Evolutionary conservation across 1,284 basidiomycete species (phyloP).

Genomic region (Ustilago lituana): DNA sequence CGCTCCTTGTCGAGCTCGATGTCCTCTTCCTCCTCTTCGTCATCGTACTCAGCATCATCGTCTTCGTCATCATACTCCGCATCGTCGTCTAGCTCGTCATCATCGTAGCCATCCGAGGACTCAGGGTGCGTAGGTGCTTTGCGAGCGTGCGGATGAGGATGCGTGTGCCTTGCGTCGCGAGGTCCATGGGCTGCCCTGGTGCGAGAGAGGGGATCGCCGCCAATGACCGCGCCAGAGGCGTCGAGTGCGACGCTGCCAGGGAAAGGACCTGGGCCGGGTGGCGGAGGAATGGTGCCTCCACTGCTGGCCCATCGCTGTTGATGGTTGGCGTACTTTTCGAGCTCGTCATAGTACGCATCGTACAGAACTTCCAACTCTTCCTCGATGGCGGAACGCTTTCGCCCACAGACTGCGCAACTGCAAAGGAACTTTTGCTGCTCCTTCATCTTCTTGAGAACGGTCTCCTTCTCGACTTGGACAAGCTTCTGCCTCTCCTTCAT

Average conservation of each 20-base stretch:
- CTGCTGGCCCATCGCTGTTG: constrained; percentile 91
- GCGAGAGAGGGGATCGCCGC: constrained; percentile 72
- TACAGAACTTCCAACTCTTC: constrained; percentile 98
- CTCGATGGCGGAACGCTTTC: constrained; percentile 97
- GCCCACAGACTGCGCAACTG: constrained; percentile 92
- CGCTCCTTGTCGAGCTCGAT: constrained; percentile 61
- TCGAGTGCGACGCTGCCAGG: constrained; percentile 96
- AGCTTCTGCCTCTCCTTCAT: constrained; percentile 89
- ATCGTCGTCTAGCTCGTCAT: constrained; percentile 61
- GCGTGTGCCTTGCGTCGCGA: constrained; percentile 44
- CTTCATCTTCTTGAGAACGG: constrained; percentile 97
- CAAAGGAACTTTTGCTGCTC: constrained; percentile 97
- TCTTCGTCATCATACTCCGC: constrained; percentile 73
- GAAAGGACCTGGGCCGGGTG: constrained; percentile 95
- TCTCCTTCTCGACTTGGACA: constrained; percentile 96
- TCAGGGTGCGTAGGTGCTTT: constrained; percentile 42
- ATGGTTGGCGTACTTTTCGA: constrained; percentile 97
- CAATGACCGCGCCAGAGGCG: constrained; percentile 80
- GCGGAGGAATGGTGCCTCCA: constrained; percentile 84
- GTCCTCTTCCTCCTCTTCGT: constrained; percentile 61
- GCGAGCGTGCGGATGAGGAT: constrained; percentile 38
- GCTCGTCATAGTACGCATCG: constrained; percentile 99
- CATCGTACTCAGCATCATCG: constrained; percentile 65
- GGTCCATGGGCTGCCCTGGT: constrained; percentile 22
- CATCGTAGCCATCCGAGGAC: constrained; percentile 55